Conservation (phyloP, 2,329 filamentous ascomycete genomes). For the Neocucurbitaria cava region DNA sequence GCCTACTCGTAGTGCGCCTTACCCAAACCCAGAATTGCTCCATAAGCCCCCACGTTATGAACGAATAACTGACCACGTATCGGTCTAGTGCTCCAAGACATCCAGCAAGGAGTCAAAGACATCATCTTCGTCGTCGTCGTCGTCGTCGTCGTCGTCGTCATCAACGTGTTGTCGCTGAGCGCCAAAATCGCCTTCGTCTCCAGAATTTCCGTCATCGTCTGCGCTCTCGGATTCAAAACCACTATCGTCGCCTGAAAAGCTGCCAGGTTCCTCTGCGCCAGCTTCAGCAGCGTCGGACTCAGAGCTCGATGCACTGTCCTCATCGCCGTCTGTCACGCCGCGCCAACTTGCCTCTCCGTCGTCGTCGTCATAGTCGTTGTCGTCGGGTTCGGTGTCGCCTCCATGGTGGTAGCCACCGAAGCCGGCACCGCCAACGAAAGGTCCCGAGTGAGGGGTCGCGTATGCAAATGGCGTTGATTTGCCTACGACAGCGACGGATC, state of each 20-base stretch:
- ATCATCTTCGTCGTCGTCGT: constrained; percentile 25
- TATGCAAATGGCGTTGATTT: constrained; percentile 70
- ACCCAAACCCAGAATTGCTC: background rate
- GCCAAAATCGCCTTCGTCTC: constrained; percentile 12
- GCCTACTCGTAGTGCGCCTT: background rate
- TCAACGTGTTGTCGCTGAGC: constrained; percentile 9
- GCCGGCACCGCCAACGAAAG: constrained; percentile 37
- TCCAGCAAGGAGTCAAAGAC: constrained; percentile 32
- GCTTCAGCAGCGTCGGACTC: constrained; percentile 19
- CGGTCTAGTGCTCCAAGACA: constrained; percentile 23
- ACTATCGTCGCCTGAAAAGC: constrained; percentile 46
- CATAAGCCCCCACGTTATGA: background rate
- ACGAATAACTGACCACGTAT: background rate
- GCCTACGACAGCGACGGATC: constrained; percentile 35
- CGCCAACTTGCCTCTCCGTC: constrained; percentile 40
- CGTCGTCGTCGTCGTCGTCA: constrained; percentile 10
- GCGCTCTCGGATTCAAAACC: constrained; percentile 39
- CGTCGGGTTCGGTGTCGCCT: constrained; percentile 45
- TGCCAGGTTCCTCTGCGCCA: constrained; percentile 39
- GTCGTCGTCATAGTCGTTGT: constrained; percentile 43
- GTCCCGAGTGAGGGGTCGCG: constrained; percentile 72
- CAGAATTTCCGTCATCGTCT: constrained; percentile 21
- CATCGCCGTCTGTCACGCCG: constrained; percentile 36
- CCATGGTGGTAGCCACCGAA: constrained; percentile 33
- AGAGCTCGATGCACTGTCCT: constrained; percentile 33